Evolutionary conservation across 106 monocot genomes (phyloP).

Genomic region (Acorus gramineus): DNA sequence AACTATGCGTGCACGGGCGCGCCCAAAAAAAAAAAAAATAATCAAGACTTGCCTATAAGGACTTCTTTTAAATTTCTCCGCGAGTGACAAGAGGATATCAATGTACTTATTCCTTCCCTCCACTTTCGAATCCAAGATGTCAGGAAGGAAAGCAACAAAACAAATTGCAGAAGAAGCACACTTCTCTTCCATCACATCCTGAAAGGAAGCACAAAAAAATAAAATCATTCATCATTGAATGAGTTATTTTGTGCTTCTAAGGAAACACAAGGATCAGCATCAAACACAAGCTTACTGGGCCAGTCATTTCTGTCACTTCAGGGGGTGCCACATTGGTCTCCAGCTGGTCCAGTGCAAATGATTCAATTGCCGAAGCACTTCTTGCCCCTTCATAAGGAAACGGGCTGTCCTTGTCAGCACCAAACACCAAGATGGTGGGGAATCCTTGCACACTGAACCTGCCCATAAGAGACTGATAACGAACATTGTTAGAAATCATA

Average conservation of each 20-base stretch:
- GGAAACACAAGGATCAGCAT: too few species aligned
- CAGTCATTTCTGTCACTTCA: slow-evolving; percentile 73
- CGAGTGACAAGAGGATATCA: slow-evolving; percentile 59
- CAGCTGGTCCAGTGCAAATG: slow-evolving; percentile 81
- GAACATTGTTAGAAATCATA: too few species aligned
- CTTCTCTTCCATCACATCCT: slow-evolving; percentile 90
- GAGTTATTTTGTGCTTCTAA: too few species aligned
- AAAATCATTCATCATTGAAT: too few species aligned
- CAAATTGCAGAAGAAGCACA: slow-evolving; percentile 90
- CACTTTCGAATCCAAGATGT: slow-evolving; percentile 94
- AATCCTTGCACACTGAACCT: slow-evolving; percentile 98
- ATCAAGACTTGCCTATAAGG: slow-evolving; percentile 66
- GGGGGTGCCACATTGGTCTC: slow-evolving; percentile 65
- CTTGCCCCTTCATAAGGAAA: slow-evolving; percentile 70
- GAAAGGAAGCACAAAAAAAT: slow-evolving; percentile 3
- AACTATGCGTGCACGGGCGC: too few species aligned
- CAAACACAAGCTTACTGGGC: slow-evolving; percentile 42
- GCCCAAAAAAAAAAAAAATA: background rate
- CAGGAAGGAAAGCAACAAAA: slow-evolving; percentile 92
- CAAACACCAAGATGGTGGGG: slow-evolving; percentile 97
- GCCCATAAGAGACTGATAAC: slow-evolving; percentile 85
- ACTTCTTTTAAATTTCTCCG: slow-evolving; percentile 83
- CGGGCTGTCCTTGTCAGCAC: slow-evolving; percentile 82
- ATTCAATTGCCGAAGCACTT: slow-evolving; percentile 76
- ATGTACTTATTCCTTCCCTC: slow-evolving; percentile 95